Base-by-base conservation (phyloP, 2,329 filamentous ascomycete genomes). In the Herpotrichia juniperi region DNA sequence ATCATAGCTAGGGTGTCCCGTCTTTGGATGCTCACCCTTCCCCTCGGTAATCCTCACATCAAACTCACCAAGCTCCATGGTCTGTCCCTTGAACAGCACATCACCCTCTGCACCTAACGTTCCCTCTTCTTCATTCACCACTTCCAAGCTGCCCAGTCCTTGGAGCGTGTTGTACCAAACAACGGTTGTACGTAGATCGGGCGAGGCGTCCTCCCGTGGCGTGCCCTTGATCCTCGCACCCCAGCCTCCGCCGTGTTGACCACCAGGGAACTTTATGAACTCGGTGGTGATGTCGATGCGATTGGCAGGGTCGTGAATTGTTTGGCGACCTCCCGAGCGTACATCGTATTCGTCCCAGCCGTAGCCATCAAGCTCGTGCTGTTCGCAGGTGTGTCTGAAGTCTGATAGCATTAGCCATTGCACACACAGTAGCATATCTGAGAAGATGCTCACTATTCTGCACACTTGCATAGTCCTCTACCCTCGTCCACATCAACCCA, bases 281-380 rank as follows among this genome's bases (percentile, higher is more conserved):
- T 91, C 90, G 37, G 93, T 97, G 8, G 90, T 96, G 57, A 99
- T 83, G 76, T 97, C 93, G 60, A 99, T 83, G 51, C 84, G 84
- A 76, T 99, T 99, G 43, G 85, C 88, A 48, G 87, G 87, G 73
- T 99, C 94, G 69, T 96, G 91, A 53, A 99, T 93, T 0, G 89
- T 90, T 75, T 99, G 91, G 19, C 90, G 82, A 50, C 94, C 94
- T 56, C 94, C 94, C 50, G 83, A 88, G 51, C 94, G 84, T 19
- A 92, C 87, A 75, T 99, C 94, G 73, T 96, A 99, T 72, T 96
- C 91, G 66, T 97, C 93, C 94, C 94, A 99, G 56, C 94, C 94
- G 73, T 99, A 99, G 50, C 93, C 93, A 42, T 86, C 89, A 83
- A 99, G 96, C 72, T 96, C 91, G 72, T 94, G 85, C 73, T 99